These are phyloP conservation scores for Cyclotella atomus DNA, from an alignment of 108 stramenopile genomes.

Conservation along the genomic window DNA sequence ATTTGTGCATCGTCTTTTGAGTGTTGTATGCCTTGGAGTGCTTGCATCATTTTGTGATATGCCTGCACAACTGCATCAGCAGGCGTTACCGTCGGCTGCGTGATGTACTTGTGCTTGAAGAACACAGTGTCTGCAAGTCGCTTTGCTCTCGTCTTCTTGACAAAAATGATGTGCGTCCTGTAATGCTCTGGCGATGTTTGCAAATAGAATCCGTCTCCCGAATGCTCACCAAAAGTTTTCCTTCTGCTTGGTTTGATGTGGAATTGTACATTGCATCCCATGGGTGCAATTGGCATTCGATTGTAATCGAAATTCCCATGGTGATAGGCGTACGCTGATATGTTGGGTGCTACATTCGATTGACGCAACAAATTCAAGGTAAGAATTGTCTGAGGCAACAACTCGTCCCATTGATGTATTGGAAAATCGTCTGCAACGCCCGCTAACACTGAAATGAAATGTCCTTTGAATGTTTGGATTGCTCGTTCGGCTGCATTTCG, in stretches of 20 bases:
- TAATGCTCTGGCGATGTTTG: conserved; percentile 27
- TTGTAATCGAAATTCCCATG: conserved; percentile 48
- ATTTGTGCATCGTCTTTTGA: background rate
- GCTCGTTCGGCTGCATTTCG: conserved; percentile 61
- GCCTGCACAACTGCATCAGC: conserved; percentile 20
- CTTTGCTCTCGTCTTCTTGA: conserved; percentile 14
- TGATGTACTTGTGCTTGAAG: conserved; percentile 28
- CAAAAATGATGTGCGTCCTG: conserved; percentile 11
- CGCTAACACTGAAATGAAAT: conserved; percentile 53
- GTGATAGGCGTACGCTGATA: conserved; percentile 27
- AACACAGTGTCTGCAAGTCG: conserved; percentile 28
- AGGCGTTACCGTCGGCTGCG: conserved; percentile 22
- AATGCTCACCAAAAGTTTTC: conserved; percentile 12
- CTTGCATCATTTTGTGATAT: background rate
- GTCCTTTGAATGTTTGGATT: conserved; percentile 62
- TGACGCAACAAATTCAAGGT: conserved; percentile 42
- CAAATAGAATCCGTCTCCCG: conserved; percentile 21
- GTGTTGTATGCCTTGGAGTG: background rate
- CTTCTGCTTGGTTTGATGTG: conserved; percentile 26
- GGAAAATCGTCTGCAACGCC: conserved; percentile 25
- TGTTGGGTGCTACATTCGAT: conserved; percentile 33
- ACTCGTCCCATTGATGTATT: conserved; percentile 8
- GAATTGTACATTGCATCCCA: conserved; percentile 33
- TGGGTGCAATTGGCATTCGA: conserved; percentile 51
- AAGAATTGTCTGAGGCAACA: conserved; percentile 18